Evolutionary conservation across 2,329 filamentous ascomycete genomes (phyloP), one percentile per base, ranked within the genome.

Genomic region (Venturia effusa): DNA sequence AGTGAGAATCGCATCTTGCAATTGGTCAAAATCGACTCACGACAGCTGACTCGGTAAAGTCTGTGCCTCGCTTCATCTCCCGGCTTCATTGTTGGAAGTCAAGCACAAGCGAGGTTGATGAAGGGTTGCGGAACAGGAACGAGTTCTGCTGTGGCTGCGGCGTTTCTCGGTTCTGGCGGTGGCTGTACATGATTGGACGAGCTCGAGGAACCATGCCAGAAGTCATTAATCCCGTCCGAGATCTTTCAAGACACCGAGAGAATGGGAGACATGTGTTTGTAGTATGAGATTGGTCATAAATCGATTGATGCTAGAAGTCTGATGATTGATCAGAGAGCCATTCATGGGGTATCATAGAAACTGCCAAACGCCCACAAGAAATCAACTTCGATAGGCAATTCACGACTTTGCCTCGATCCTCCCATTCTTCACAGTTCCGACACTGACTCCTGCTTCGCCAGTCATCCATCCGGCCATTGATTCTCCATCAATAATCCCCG

Each of bases 391-490:
- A 24, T 27, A 51, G 6, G n/a, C 24, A 51, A 3, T 8, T 22
- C n/a, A 51, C 22, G 45, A 27, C 45, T 51, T 27, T 24, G n/a
- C 32, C 34, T 62, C 63, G n/a, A 92, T 85, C 66, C 86, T 80
- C 1, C 90, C 90, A 65, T 84, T 74, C 67, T 80, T 82, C 4
- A 95, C 84, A 34, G 84, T 81, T 0, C 89, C 88, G 43, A 86
- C 80, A 62, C 89, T 94, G 5, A 94, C 85, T 0, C 87, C 88
- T 55, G 91, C 88, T 70, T 96, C 91, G 1, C 91, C 92, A 0
- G 90, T 94, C 87, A 96, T 88, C 90, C 91, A 96, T 0, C 88
- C 88, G 0, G 92, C 91, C 88, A 95, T 92, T 63, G 80, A 83
- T 69, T 86, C 82, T 1, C 90, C 88, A 71, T 95, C 85, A 32